Percentiles rank a stretch among this genome's conserved stretches.
These are phyloP conservation scores for Drosera spatulata DNA, from an alignment of 179 eudicot species.

Conservation along the genomic window DNA sequence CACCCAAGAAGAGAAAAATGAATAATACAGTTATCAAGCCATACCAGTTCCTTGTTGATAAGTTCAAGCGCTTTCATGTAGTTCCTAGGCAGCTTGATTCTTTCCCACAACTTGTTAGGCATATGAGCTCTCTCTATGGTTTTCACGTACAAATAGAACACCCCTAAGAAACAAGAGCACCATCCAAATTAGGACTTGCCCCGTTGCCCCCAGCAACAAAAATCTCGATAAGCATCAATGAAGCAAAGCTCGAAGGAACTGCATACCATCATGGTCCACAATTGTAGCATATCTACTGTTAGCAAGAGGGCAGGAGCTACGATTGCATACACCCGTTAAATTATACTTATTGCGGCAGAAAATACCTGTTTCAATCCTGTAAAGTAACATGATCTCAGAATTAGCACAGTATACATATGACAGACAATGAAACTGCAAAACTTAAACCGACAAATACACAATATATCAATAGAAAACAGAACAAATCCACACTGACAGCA, in stretches of 20 bases:
- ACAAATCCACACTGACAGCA: not conserved
- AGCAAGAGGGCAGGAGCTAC: slow-evolving; percentile 97
- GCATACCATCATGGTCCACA: slow-evolving; percentile 70
- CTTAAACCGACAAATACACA: not conserved
- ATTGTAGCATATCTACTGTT: slow-evolving; percentile 93
- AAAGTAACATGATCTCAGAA: slow-evolving; percentile 1
- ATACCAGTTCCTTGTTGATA: slow-evolving; percentile 89
- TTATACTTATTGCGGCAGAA: slow-evolving; percentile 91
- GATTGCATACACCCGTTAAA: slow-evolving; percentile 85
- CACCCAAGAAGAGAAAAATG: not conserved
- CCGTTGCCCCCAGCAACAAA: not conserved
- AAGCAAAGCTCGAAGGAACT: slow-evolving; percentile 24
- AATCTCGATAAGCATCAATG: slow-evolving; percentile 20
- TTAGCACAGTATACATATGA: not conserved
- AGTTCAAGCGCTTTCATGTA: slow-evolving; percentile 74
- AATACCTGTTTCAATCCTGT: slow-evolving; percentile 71
- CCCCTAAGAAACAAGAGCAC: slow-evolving; percentile 38
- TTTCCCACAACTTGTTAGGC: slow-evolving; percentile 96
- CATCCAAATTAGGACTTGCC: not conserved
- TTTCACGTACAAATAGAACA: slow-evolving; percentile 86
- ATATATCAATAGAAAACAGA: not conserved
- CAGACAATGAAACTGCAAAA: not conserved
- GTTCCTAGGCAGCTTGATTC: slow-evolving; percentile 81
- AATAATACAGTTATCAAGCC: not conserved
- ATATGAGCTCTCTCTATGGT: slow-evolving; percentile 96